A percentile compares a stretch with the other conserved stretches of the same genome.
phyloP scores from a whole-genome alignment of 2,329 filamentous ascomycete species.

The Cercospora sesami region DNA sequence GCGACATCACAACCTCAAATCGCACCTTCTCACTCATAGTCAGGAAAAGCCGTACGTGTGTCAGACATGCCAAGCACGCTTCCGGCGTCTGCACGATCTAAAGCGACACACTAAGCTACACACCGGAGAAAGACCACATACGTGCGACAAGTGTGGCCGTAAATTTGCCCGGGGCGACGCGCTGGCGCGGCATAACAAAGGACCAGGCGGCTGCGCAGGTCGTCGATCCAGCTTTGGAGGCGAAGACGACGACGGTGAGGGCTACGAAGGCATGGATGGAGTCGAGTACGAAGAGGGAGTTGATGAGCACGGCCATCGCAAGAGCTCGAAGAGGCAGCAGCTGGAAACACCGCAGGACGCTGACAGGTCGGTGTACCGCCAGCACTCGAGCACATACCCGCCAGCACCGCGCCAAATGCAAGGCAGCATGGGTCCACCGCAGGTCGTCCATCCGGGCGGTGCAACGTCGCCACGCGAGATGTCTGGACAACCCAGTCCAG shows the following conservation, averaged over 20 bases:
- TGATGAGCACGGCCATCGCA: constrained; percentile 58
- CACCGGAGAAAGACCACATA: constrained; percentile 91
- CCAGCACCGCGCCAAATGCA: constrained; percentile 45
- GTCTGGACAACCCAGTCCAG: constrained; percentile 36
- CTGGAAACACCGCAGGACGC: constrained; percentile 58
- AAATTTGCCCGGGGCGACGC: constrained; percentile 96
- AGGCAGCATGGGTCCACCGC: constrained; percentile 41
- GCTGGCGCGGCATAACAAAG: constrained; percentile 90
- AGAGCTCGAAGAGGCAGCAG: constrained; percentile 73
- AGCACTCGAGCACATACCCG: constrained; percentile 74
- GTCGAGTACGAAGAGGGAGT: constrained; percentile 65
- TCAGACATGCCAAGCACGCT: constrained; percentile 87
- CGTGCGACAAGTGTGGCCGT: constrained; percentile 90
- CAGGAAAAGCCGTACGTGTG: constrained; percentile 98
- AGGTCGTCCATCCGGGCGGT: constrained; percentile 36
- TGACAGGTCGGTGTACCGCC: constrained; percentile 60
- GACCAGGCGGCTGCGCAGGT: constrained; percentile 90
- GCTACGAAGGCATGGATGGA: constrained; percentile 60
- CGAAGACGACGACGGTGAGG: constrained; percentile 64
- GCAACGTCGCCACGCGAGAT: constrained; percentile 42
- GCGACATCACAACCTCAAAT: constrained; percentile 95
- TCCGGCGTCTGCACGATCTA: constrained; percentile 87
- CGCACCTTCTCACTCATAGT: constrained; percentile 92
- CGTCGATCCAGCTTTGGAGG: constrained; percentile 81
- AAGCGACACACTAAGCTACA: constrained; percentile 97